A percentile compares a stretch with the other conserved stretches of the same genome.
Conservation (phyloP, 768 basidiomycete genomes). For the Chalciporus piperatus region DNA sequence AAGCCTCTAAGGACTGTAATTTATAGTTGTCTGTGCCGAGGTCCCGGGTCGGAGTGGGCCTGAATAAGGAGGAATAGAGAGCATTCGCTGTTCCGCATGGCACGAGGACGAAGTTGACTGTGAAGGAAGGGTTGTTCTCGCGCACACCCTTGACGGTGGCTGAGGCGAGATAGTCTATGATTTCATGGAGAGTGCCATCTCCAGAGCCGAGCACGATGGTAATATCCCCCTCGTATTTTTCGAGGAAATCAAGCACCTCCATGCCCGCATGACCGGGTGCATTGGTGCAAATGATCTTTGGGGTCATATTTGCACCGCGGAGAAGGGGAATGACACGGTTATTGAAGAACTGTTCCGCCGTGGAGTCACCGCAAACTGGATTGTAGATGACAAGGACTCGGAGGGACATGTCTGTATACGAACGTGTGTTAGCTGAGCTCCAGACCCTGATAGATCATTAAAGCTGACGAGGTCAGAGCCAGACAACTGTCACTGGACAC, state of each 20-base stretch:
- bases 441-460: no score
- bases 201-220: conserved; percentile 72
- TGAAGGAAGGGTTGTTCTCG: conserved; percentile 9
- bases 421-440: no score
- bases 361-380: conserved; percentile 64
- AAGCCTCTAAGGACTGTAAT: conserved; percentile 55
- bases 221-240: conserved; percentile 29
- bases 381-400: conserved; percentile 72
- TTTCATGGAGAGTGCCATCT: conserved; percentile 91
- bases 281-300: conserved; percentile 47
- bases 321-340: conserved; percentile 67
- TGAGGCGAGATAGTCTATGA: conserved; percentile 58
- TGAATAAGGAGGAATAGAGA: conserved; percentile 76
- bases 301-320: conserved; percentile 30
- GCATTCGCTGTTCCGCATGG: conserved; percentile 95
- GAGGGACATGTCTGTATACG: conserved; percentile 40
- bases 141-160: conserved; percentile 20
- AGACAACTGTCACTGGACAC: no score
- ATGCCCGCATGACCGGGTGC: conserved; percentile 53
- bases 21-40: conserved; percentile 35
- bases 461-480: no score
- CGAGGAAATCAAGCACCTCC: conserved; percentile 41
- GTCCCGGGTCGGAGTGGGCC: conserved; percentile 34
- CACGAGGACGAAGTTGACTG: conserved; percentile 49
- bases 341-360: conserved; percentile 54